Evolutionary conservation across 169 alveolate species (phyloP), one percentile per base, ranked within the genome.

Genomic region (Cryptosporidium muris): DNA sequence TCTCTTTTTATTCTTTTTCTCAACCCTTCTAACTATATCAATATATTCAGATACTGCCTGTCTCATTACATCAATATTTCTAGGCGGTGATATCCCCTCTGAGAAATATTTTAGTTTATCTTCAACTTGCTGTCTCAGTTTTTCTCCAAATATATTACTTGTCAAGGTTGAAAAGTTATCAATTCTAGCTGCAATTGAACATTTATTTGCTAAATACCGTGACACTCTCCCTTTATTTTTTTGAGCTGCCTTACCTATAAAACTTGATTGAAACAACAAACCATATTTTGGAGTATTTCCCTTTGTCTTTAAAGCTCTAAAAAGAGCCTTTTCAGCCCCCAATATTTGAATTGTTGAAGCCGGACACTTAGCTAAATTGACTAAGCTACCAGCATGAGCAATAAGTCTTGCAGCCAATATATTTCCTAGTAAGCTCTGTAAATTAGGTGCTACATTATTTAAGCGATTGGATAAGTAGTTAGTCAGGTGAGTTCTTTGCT

Each of bases 261-360:
- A 97, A 49, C 97, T 92, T 2, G 99, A 95, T 89, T 98, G 98
- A 90, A 94, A 98, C 63, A 98, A 91, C 8, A 98, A 91, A 2
- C 99, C 99, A 90, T 97, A 98, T 90, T 98, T 98, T n/a, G 99
- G 99, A 36, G 99, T 98, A 68, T 96, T 96, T 53, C 98, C 97
- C 90, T 95, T 94, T 25, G 98, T 94, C 92, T 97, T 98, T 63
- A 98, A 90, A 2, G 99, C 99, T 60, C 99, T 89, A 90, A 98
- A 98, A 36, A 98, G 92, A 8, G 99, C 99, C 93, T 97, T 96
- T 88, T 96, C 98, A 49, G 98, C 98, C 16, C 99, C 99, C 49
- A 97, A 91, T 12, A 97, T 96, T 89, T 97, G 96, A 38, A 97
- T 95, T 52, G 99, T 96, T 52, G 98, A 94, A 40, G 99, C 99